Evolutionary conservation across 768 basidiomycete genomes (phyloP).

Genomic region (Lentinula edodes): DNA sequence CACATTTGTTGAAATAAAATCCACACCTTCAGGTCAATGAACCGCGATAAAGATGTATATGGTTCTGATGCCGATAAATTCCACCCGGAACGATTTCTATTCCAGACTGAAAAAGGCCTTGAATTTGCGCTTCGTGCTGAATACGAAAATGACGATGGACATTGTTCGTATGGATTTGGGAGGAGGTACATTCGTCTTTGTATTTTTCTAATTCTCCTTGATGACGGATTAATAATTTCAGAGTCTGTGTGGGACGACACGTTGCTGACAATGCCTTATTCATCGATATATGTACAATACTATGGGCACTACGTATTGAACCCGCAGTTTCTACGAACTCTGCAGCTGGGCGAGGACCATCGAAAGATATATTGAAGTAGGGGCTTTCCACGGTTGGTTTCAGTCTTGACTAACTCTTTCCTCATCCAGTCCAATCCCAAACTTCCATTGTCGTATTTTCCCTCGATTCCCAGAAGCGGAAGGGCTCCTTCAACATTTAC

Average conservation of each 20-base stretch:
- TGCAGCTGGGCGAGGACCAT: neutral
- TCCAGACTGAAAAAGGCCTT: neutral
- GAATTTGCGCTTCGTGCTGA: neutral
- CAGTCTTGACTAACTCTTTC: neutral
- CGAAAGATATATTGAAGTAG: neutral
- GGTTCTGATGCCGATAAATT: slow-evolving; percentile 2
- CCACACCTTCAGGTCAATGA: neutral
- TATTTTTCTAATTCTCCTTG: no score
- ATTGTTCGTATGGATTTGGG: slow-evolving; percentile 2
- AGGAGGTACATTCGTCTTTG: neutral
- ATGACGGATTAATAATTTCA: neutral
- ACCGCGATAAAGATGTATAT: neutral
- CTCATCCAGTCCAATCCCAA: neutral
- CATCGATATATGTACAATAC: neutral
- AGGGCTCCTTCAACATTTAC: neutral
- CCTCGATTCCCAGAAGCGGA: neutral
- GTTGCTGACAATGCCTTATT: slow-evolving; percentile 3
- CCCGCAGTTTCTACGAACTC: neutral
- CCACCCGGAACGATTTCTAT: neutral
- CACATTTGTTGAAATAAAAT: neutral
- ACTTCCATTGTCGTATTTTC: neutral
- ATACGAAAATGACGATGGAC: neutral
- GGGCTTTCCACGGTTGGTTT: neutral
- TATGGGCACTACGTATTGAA: neutral
- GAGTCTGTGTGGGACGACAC: slow-evolving; percentile 4